Evolutionary conservation across 352 stramenopile genomes (phyloP), one percentile per base, ranked within the genome.

Genomic region (Phytophthora agathidicida): DNA sequence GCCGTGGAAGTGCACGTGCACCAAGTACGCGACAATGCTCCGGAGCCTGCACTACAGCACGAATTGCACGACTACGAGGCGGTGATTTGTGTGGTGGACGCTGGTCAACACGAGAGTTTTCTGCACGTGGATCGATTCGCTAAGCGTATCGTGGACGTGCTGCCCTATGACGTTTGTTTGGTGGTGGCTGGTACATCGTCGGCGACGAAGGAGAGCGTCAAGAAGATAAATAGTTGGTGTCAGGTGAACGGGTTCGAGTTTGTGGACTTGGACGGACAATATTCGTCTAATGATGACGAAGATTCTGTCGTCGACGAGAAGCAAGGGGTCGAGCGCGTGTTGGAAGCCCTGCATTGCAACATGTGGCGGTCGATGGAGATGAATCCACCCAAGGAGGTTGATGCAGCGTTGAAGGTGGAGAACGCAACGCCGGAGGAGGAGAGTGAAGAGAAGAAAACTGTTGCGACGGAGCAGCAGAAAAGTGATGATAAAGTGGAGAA

Each of bases 291-390:
- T 16, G 52, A 51, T 0, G 54, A 71, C 23, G 52, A 31, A n/a
- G n/a, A n/a, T n/a, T n/a, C n/a, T 20, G 39, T 58, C 26, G 54
- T 66, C 17, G 37, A 56, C 9, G 77, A 88, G 60, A 86, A 81
- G 45, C 49, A 51, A 19, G 80, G 84, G 16, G 66, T 94, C 23
- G 70, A 83, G 9, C 76, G 84, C n/a, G 77, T 92, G 22, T 56
- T 94, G 14, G 84, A 94, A 46, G 82, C 79, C 10, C 55, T 94
- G 38, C 69, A 94, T 17, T 91, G 82, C 62, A 91, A 81, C 38
- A 88, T 92, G 76, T 94, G 84, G 84, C 51, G 54, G 11, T 90
- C 84, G 2, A 92, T 94, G 78, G 73, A 83, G 46, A 86, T 82
- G 68, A 54, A 63, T 1, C 47, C 48, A 47, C 49, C 46, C 1